phyloP scores from a whole-genome alignment of 345 rosid species.

The Crucihimalaya himalaica region DNA sequence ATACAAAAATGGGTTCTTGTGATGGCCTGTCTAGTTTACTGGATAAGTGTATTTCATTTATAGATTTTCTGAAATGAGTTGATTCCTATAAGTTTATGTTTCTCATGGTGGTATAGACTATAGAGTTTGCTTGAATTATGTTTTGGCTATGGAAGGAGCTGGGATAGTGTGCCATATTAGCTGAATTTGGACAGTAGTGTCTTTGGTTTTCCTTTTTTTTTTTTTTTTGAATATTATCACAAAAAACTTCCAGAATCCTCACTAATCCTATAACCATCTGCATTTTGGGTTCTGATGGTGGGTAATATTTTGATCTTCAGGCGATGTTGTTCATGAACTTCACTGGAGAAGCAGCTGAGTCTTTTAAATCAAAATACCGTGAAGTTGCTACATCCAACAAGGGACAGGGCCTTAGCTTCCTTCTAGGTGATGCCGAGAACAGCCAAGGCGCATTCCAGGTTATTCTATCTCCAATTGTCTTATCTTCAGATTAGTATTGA shows the following conservation, averaged over 20 bases:
- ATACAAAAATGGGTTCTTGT: neutral
- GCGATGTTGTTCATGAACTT: slow-evolving; percentile 85
- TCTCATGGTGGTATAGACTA: too few relatives aligned
- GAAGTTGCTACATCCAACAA: slow-evolving; percentile 73
- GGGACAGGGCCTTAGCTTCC: slow-evolving; percentile 71
- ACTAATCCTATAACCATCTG: neutral
- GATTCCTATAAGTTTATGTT: neutral
- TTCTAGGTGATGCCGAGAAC: slow-evolving; percentile 83
- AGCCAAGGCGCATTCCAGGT: slow-evolving; percentile 97
- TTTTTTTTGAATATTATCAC: neutral
- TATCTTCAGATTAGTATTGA: neutral
- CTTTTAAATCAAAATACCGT: slow-evolving; percentile 65
- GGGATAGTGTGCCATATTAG: slow-evolving; percentile 4
- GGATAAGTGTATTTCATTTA: neutral
- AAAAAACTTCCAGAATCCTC: slow-evolving; percentile 3
- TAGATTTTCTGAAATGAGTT: neutral
- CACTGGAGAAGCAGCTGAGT: slow-evolving; percentile 57
- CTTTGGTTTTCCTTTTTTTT: neutral
- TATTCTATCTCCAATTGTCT: slow-evolving; percentile 24
- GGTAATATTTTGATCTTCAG: slow-evolving; percentile 45
- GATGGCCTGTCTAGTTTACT: neutral
- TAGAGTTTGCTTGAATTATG: slow-evolving; percentile 6
- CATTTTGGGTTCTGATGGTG: slow-evolving; percentile 27
- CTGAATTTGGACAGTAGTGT: neutral
- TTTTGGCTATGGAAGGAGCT: neutral